A percentile compares a stretch with the other conserved stretches of the same genome.
Conservation (phyloP, 129 eudicot genomes). For the Escallonia herrerae region DNA sequence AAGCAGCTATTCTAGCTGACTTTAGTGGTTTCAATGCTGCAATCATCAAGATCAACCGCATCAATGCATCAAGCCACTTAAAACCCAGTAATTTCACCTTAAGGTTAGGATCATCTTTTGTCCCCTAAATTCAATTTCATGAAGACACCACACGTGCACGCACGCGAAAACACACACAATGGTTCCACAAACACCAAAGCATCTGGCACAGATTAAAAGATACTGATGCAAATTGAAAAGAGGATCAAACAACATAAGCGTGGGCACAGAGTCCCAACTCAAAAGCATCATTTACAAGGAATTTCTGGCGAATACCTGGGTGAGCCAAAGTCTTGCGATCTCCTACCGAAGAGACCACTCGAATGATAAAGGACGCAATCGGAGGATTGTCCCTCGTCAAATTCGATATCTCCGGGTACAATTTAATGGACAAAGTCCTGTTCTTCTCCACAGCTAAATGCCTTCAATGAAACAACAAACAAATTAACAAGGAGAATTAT, state of each 20-base stretch:
- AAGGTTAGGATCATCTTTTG: too few relatives aligned
- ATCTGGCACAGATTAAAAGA: too few relatives aligned
- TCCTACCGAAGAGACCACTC: slow-evolving; percentile 56
- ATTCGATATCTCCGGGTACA: slow-evolving; percentile 75
- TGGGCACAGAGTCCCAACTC: too few relatives aligned
- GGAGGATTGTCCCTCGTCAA: slow-evolving; percentile 74
- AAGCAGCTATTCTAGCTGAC: too few relatives aligned
- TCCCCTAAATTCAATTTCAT: too few relatives aligned
- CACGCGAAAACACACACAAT: too few relatives aligned
- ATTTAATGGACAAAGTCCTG: slow-evolving; percentile 51
- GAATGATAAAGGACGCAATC: slow-evolving; percentile 72
- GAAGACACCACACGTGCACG: too few relatives aligned
- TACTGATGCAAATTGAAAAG: neutral
- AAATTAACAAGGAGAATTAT: neutral
- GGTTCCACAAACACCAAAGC: too few relatives aligned
- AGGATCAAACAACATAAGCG: neutral
- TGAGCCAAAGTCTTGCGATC: slow-evolving; percentile 80
- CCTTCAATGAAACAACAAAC: slow-evolving; percentile 36
- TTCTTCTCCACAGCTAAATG: slow-evolving; percentile 81
- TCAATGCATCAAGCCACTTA: too few relatives aligned
- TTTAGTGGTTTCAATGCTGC: too few relatives aligned
- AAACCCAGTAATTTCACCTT: too few relatives aligned
- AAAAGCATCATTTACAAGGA: neutral
- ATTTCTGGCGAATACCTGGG: slow-evolving; percentile 45
- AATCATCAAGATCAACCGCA: too few relatives aligned